Evolutionary conservation across 2,329 filamentous ascomycete species (phyloP), one percentile per base, ranked within the genome.

Genomic region (Neonectria punicea): DNA sequence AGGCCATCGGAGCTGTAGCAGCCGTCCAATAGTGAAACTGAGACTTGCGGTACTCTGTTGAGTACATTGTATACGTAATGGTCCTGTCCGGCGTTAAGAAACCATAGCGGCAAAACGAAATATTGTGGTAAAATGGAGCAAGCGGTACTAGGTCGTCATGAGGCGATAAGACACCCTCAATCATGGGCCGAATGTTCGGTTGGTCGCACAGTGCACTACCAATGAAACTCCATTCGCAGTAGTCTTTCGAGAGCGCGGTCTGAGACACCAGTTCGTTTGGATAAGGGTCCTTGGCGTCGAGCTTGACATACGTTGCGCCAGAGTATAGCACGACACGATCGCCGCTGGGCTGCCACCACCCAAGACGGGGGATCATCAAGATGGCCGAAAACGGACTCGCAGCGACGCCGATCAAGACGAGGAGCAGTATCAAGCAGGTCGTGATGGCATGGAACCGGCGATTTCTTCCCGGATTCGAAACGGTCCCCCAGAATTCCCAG

Each of bases 301-400:
- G 34, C 34, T 16, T 36, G 8, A 13, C 41, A 14, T 44, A 34
- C 9, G 10, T n/a, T 47, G 11, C 4, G 28, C 6, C 2, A 9
- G 30, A 9, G 30, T 30, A 30, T 8, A 30, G 30, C 10, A 9
- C 18, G 7, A 44, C 11, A 32, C 7, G 2, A 16, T 5, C 25
- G 30, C 58, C 10, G 39, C n/a, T 39, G 20, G 53, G 9, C 13
- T 63, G 39, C 61, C 61, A 64, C 61, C 61, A 64, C 10, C 43
- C 56, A 9, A 39, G 36, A 2, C 56, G 50, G 10, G 61, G 61
- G 11, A 64, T 60, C 50, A 64, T 64, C 10, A 46, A 20, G 8
- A 64, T 60, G 3, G 61, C 61, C 5, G 56, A 64, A 7, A 54
- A 53, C 4, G 61, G 61, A 9, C 49, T 47, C 20, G 61, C 56